Conservation (phyloP, 2,329 filamentous ascomycete genomes). For the Cyanodermella asteris region DNA sequence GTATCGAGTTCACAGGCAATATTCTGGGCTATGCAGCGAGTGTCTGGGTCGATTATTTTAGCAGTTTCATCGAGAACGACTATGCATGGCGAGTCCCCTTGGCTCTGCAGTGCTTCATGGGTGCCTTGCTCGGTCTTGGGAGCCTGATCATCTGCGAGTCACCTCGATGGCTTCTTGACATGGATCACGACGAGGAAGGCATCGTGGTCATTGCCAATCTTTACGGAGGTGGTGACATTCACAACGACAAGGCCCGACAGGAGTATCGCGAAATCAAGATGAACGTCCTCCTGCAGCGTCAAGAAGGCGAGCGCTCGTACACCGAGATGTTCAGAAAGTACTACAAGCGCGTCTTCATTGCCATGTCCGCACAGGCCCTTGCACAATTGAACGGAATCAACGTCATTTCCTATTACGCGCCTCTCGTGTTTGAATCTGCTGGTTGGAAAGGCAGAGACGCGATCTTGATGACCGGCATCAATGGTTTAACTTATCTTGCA, state of each 20-base stretch:
- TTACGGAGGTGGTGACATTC: conserved; percentile 87
- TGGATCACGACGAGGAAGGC: conserved; percentile 93
- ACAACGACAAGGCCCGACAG: conserved; percentile 75
- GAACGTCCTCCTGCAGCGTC: conserved; percentile 77
- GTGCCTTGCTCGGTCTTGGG: conserved; percentile 58
- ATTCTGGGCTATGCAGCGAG: conserved; percentile 89
- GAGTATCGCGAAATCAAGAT: conserved; percentile 99
- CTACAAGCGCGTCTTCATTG: conserved; percentile 80
- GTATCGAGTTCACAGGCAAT: conserved; percentile 95
- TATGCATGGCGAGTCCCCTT: conserved; percentile 81
- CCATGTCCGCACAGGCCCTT: conserved; percentile 91
- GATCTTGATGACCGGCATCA: conserved; percentile 93
- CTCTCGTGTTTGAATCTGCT: conserved; percentile 85
- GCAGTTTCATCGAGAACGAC: conserved; percentile 67
- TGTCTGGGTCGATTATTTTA: conserved; percentile 97
- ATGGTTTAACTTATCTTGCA: conserved; percentile 72
- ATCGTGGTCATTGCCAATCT: conserved; percentile 96
- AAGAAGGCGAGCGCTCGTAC: conserved; percentile 87
- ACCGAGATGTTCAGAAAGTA: conserved; percentile 88
- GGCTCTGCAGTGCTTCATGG: conserved; percentile 88
- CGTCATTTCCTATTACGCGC: conserved; percentile 97
- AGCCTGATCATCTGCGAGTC: conserved; percentile 92
- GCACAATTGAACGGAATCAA: conserved; percentile 98
- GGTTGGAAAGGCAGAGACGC: conserved; percentile 85
- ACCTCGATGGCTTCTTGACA: conserved; percentile 91